Evolutionary conservation across 768 basidiomycete species (phyloP), one percentile per base, ranked within the genome.

Genomic region (Rhodotorula toruloides): DNA sequence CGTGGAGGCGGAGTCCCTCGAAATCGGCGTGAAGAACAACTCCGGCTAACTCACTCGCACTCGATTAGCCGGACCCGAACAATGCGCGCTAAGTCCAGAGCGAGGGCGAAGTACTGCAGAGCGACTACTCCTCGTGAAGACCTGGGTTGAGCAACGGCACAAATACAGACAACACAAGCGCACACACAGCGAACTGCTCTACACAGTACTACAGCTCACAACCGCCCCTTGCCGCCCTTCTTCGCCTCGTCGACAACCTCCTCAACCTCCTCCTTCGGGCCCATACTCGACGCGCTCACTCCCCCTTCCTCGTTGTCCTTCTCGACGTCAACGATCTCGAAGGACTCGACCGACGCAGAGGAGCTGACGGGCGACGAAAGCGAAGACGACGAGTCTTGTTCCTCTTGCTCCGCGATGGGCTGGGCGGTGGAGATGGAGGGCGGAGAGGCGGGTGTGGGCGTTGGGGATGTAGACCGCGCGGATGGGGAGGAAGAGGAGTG

Each of bases 341-440:
- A 17, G 11, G 52, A 34, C 48, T 63, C 62, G 54, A 64, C 56
- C 14, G 62, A 58, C 16, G 43, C 61, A n/a, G n/a, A 25, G 27
- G 50, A 40, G 27, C 36, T 25, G 32, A 13, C 25, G 32, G 55
- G 47, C 4, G 66, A 27, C 34, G 34, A 36, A 31, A 9, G 16
- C 2, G 42, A 10, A 14, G 61, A 49, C 12, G 66, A 43, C 25
- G 31, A 40, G 14, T 50, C 19, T 1, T 39, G 64, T n/a, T 43
- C 42, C 42, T 43, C 42, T 17, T 43, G 7, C n/a, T 39, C 37
- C 29, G 40, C 42, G 55, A 47, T n/a, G n/a, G n/a, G 17, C 12
- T 21, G 49, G 48, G 34, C 56, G 12, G 36, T 39, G 42, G 14
- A 19, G 37, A 40, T 14, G 4, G 13, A 34, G 48, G 2, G 19